Evolutionary conservation across 129 eudicot genomes (phyloP).

Genomic region (Dittrichia graveolens): DNA sequence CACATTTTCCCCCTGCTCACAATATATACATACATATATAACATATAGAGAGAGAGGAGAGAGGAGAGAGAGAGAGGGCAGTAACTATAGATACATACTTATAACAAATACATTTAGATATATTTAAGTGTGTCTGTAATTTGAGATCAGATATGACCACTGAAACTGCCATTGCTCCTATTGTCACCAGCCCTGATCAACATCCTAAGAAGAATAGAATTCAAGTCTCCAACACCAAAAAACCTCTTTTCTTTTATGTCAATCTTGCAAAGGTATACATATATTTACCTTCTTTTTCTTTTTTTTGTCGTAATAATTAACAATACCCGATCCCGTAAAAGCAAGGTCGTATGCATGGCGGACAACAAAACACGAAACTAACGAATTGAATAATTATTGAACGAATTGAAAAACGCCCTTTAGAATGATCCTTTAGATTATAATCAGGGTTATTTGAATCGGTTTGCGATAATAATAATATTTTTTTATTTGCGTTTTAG

Average conservation of each 20-base stretch:
- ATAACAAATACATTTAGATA: conserved; percentile 26
- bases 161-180: conserved; percentile 41
- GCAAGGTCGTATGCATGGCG: neutral
- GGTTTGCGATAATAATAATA: neutral
- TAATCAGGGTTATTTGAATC: neutral
- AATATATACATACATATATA: conserved; percentile 9
- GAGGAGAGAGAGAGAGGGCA: conserved; percentile 27
- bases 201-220: conserved; percentile 77
- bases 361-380: no score
- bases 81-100: conserved; percentile 38
- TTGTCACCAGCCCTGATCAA: conserved; percentile 33
- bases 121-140: conserved; percentile 31
- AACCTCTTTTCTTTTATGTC: conserved; percentile 94
- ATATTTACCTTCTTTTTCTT: neutral
- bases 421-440: neutral
- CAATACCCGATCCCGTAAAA: no score
- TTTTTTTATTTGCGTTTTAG: conserved; percentile 41
- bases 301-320: no score
- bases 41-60: neutral
- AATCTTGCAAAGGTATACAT: conserved; percentile 94
- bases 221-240: conserved; percentile 95
- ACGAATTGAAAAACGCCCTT: neutral
- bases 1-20: conserved; percentile 16
- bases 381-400: no score
- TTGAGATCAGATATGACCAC: conserved; percentile 37